Conservation (phyloP, 2,329 filamentous ascomycete species). For the Sporothrix curviconia region DNA sequence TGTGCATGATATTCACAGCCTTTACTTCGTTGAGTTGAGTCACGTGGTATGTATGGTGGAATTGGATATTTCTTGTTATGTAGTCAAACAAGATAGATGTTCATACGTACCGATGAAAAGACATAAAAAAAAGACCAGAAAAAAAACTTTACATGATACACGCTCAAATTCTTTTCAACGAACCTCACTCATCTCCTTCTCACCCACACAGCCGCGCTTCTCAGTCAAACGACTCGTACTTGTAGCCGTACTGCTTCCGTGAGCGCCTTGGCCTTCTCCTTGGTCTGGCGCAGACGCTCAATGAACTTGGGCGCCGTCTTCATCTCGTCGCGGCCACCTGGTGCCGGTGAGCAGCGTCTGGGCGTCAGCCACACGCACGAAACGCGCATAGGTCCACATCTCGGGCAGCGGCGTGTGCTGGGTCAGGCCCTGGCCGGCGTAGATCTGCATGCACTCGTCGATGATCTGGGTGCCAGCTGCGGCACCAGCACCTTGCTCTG, state of each 20-base stretch:
- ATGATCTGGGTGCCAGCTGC: slow-evolving; percentile 73
- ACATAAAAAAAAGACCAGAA: neutral
- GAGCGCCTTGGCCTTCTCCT: slow-evolving; percentile 57
- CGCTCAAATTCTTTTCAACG: neutral
- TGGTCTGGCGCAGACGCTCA: slow-evolving; percentile 57
- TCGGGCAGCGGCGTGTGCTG: slow-evolving; percentile 94
- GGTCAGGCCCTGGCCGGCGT: slow-evolving; percentile 80
- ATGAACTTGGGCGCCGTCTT: slow-evolving; percentile 56
- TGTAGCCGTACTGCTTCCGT: slow-evolving; percentile 51
- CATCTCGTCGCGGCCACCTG: slow-evolving; percentile 78
- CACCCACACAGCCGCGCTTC: neutral
- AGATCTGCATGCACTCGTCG: slow-evolving; percentile 87
- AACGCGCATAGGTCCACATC: slow-evolving; percentile 78
- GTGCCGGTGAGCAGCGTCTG: slow-evolving; percentile 86
- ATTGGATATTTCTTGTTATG: too few relatives aligned
- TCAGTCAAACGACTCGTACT: slow-evolving; percentile 21
- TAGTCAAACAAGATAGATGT: neutral
- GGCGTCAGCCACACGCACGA: slow-evolving; percentile 79
- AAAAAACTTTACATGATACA: neutral
- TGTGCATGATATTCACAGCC: neutral
- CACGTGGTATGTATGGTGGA: neutral
- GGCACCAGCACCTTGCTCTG: slow-evolving; percentile 92
- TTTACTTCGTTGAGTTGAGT: too few relatives aligned
- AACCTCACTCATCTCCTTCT: neutral
- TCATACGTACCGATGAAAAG: neutral